Evolutionary conservation across 371 early-diverging fungal genomes (phyloP).

Genomic region (Apophysomyces sp.): DNA sequence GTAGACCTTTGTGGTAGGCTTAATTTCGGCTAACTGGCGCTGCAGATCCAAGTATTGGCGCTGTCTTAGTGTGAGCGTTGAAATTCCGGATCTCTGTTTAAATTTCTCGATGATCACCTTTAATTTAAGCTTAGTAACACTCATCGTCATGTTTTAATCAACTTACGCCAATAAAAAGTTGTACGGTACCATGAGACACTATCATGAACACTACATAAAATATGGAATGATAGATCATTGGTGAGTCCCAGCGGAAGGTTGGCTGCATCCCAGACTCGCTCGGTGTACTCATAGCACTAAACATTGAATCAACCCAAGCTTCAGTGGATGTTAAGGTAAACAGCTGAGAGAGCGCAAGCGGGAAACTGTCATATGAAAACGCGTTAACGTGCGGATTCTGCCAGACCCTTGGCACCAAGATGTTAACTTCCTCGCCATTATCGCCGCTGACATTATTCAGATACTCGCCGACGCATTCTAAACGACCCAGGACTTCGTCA

Average conservation of each 20-base stretch:
- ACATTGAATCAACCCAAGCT: conserved; percentile 57
- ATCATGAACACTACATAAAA: conserved; percentile 61
- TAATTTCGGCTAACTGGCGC: conserved; percentile 52
- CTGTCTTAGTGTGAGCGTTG: conserved; percentile 53
- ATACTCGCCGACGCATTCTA: conserved; percentile 53
- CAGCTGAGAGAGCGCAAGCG: conserved; percentile 42
- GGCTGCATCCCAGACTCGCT: conserved; percentile 51
- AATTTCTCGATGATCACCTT: conserved; percentile 63
- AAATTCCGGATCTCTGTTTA: conserved; percentile 58
- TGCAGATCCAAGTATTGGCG: conserved; percentile 57
- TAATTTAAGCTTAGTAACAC: background rate
- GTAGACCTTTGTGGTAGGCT: conserved; percentile 52
- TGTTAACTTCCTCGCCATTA: conserved; percentile 22
- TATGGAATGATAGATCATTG: conserved; percentile 51
- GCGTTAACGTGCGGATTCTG: conserved; percentile 48
- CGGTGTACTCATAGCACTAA: conserved; percentile 53
- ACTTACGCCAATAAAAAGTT: conserved; percentile 61
- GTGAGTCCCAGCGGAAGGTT: conserved; percentile 37
- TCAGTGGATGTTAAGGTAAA: conserved; percentile 61
- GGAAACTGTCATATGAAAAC: conserved; percentile 52
- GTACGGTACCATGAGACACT: conserved; percentile 57
- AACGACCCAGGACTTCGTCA: conserved; percentile 19
- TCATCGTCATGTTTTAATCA: background rate
- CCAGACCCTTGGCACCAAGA: conserved; percentile 53
- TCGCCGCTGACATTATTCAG: conserved; percentile 32